Percentiles rank a stretch among this genome's conserved stretches.
phyloP scores from a whole-genome alignment of 371 early-diverging fungal species.

The Apophysomyces elegans region DNA sequence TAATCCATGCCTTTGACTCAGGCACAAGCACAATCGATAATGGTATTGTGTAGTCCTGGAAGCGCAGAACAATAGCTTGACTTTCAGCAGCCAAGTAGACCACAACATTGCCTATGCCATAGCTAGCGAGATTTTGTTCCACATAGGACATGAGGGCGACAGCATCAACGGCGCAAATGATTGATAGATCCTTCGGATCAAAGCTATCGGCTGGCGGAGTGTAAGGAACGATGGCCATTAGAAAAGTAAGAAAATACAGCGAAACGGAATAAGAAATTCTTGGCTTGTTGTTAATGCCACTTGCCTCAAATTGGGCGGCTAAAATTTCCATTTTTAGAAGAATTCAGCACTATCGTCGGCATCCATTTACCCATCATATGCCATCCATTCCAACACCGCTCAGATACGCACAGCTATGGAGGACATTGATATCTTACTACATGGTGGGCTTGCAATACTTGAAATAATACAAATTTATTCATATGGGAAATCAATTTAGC shows the following conservation, averaged over 20 bases:
- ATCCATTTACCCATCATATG: no score
- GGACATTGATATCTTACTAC: no score
- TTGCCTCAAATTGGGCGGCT: no score
- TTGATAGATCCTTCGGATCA: background rate
- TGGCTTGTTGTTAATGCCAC: background rate
- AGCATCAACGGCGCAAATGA: slow-evolving; percentile 2
- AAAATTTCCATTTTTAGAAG: no score
- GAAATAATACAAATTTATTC: no score
- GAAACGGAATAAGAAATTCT: slow-evolving; percentile 3
- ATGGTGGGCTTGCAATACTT: no score
- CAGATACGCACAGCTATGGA: no score
- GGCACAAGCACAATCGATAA: slow-evolving; percentile 31
- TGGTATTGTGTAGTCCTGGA: slow-evolving; percentile 25
- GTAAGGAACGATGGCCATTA: slow-evolving; percentile 1
- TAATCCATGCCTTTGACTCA: slow-evolving; percentile 41
- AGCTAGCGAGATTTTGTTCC: slow-evolving; percentile 8
- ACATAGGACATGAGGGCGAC: background rate
- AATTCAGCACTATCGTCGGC: no score
- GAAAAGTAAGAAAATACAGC: background rate
- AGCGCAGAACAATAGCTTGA: slow-evolving; percentile 24
- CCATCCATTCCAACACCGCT: no score
- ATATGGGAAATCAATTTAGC: no score
- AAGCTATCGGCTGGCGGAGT: slow-evolving; percentile 3
- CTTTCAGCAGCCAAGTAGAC: slow-evolving; percentile 21
- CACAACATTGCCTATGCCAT: slow-evolving; percentile 28